A percentile compares a stretch with the other conserved stretches of the same genome.
These are phyloP conservation scores for Aegilops longissima DNA, from an alignment of 176 grass and related monocot species.

Conservation along the genomic window DNA sequence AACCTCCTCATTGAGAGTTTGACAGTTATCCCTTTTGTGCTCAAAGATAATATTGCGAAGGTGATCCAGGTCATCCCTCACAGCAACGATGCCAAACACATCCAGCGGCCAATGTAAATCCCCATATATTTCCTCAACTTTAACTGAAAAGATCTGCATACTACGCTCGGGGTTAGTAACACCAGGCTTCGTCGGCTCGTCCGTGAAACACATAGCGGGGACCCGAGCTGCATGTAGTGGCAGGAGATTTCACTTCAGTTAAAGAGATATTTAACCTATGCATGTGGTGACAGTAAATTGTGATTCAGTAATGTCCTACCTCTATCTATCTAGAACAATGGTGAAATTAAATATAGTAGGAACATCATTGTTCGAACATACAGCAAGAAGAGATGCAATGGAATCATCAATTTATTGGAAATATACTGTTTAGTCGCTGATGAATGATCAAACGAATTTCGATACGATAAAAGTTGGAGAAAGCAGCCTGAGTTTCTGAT, in stretches of 20 bases:
- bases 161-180: neutral
- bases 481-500: no score
- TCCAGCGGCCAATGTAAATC: neutral
- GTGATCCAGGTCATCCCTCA: neutral
- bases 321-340: neutral
- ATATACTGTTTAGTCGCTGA: neutral
- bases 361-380: neutral
- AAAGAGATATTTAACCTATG: neutral
- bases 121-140: neutral
- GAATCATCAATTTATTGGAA: neutral
- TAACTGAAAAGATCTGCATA: slow-evolving; percentile 16
- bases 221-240: neutral
- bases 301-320: neutral
- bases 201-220: neutral
- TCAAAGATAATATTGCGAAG: neutral
- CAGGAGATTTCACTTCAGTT: neutral
- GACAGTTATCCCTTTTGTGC: slow-evolving; percentile 1
- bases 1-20: neutral
- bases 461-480: no score
- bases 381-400: neutral
- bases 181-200: neutral
- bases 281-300: neutral
- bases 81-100: slow-evolving; percentile 5
- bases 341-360: neutral
- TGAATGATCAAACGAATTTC: no score